Evolutionary conservation across 2,329 filamentous ascomycete species (phyloP).

Genomic region (Coniochaeta prunicola): DNA sequence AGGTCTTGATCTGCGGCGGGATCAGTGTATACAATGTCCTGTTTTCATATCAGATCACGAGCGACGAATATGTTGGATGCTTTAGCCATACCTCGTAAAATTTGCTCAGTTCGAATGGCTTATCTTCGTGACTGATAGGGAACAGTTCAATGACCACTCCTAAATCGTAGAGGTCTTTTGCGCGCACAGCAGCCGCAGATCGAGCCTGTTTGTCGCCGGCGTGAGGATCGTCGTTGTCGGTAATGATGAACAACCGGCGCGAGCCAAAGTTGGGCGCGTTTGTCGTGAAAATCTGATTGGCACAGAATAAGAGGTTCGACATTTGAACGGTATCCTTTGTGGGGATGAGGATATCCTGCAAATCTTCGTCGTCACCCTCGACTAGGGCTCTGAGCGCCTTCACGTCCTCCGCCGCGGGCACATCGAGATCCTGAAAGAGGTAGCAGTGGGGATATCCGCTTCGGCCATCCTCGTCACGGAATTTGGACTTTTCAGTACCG

Average conservation of each 20-base stretch:
- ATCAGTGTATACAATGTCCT: conserved; percentile 88
- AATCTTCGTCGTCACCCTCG: conserved; percentile 64
- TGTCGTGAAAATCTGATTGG: conserved; percentile 93
- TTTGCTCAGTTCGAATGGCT: conserved; percentile 70
- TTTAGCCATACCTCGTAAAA: conserved; percentile 81
- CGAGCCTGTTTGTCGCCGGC: conserved; percentile 62
- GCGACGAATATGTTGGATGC: not conserved
- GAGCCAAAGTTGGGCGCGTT: conserved; percentile 93
- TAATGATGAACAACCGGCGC: conserved; percentile 88
- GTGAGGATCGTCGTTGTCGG: conserved; percentile 87
- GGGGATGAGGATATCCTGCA: conserved; percentile 61
- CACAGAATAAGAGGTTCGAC: conserved; percentile 87
- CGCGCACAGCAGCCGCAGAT: conserved; percentile 73
- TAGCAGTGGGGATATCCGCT: conserved; percentile 84
- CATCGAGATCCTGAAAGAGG: conserved; percentile 77
- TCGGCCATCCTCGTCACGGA: conserved; percentile 56
- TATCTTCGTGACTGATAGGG: conserved; percentile 66
- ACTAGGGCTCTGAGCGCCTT: conserved; percentile 69
- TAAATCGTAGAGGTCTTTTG: conserved; percentile 91
- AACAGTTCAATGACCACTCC: conserved; percentile 90
- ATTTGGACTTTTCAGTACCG: conserved; percentile 79
- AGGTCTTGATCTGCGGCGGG: conserved; percentile 63
- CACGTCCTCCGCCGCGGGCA: conserved; percentile 82
- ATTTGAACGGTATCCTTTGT: conserved; percentile 67
- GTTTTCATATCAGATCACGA: conserved; percentile 1